Conservation (phyloP, 2,329 filamentous ascomycete genomes). For the Colletotrichum somersetense region DNA sequence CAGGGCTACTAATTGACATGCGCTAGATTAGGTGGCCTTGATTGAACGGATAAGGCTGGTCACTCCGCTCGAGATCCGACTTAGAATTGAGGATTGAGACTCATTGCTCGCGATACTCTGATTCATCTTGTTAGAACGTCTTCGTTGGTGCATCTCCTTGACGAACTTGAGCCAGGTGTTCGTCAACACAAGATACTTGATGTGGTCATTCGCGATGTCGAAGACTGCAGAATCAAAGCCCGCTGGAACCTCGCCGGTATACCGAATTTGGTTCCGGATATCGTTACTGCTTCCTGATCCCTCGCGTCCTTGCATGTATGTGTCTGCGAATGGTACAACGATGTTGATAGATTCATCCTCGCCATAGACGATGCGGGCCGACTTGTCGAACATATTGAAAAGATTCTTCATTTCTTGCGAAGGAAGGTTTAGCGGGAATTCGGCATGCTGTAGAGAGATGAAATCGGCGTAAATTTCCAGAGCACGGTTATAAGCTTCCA, state of each 20-base stretch:
- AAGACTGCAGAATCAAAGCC: slow-evolving; percentile 67
- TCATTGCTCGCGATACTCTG: slow-evolving; percentile 41
- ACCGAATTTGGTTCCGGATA: slow-evolving; percentile 45
- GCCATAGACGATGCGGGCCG: slow-evolving; percentile 52
- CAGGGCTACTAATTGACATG: neutral
- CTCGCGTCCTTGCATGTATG: neutral
- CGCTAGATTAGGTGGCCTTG: neutral
- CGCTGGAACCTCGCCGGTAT: slow-evolving; percentile 59
- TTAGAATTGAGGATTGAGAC: slow-evolving; percentile 42
- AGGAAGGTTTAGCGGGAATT: slow-evolving; percentile 66
- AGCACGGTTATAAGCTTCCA: slow-evolving; percentile 57
- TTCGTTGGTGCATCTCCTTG: slow-evolving; percentile 48
- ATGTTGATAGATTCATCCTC: slow-evolving; percentile 21
- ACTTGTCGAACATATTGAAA: slow-evolving; percentile 57
- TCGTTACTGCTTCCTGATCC: slow-evolving; percentile 4
- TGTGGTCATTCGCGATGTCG: slow-evolving; percentile 68
- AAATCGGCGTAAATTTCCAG: slow-evolving; percentile 63
- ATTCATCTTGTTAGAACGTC: slow-evolving; percentile 44
- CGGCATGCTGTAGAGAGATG: slow-evolving; percentile 60
- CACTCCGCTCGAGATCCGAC: slow-evolving; percentile 37
- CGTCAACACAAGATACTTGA: slow-evolving; percentile 76
- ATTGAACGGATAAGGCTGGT: slow-evolving; percentile 16
- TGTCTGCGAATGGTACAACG: slow-evolving; percentile 42
- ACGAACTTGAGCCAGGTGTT: slow-evolving; percentile 76
- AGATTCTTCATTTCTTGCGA: slow-evolving; percentile 56